A percentile compares a stretch with the other conserved stretches of the same genome.
Conservation (phyloP, 1,284 basidiomycete species). For the Peniophora sp. region DNA sequence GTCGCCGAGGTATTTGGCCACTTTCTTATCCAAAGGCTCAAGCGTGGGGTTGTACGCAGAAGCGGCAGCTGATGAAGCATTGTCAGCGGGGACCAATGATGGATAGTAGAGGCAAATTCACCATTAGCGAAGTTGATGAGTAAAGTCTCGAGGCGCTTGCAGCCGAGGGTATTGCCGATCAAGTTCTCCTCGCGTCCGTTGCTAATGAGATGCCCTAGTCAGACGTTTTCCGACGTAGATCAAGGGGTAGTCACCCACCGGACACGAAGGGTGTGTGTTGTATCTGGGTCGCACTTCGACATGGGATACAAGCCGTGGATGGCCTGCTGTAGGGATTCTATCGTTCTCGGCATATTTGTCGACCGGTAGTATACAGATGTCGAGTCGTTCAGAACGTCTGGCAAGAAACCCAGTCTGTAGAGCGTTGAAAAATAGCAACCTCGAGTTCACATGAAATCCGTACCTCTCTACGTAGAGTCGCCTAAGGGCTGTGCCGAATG, state of each 20-base stretch:
- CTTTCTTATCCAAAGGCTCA: constrained; percentile 51
- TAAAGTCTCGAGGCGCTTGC: constrained; percentile 58
- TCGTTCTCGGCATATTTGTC: constrained; percentile 72
- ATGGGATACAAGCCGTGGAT: constrained; percentile 65
- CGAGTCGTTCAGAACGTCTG: constrained; percentile 39
- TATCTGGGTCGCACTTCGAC: constrained; percentile 33
- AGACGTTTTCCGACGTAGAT: background rate
- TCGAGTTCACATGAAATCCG: constrained; percentile 9
- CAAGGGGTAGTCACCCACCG: constrained; percentile 31
- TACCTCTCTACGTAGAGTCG: constrained; percentile 67
- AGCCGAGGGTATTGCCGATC: constrained; percentile 58
- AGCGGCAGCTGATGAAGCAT: constrained; percentile 48
- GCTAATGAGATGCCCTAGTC: constrained; percentile 22
- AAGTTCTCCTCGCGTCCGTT: constrained; percentile 71
- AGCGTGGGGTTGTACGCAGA: constrained; percentile 59
- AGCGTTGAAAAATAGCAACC: background rate
- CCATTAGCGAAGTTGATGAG: constrained; percentile 58
- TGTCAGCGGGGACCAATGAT: constrained; percentile 1
- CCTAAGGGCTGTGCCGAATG: constrained; percentile 55
- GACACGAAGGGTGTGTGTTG: constrained; percentile 46
- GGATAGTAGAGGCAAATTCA: constrained; percentile 12
- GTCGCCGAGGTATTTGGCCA: constrained; percentile 67
- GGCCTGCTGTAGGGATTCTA: constrained; percentile 70
- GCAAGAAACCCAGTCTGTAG: constrained; percentile 56
- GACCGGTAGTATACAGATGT: constrained; percentile 59